Percentiles rank a stretch among this genome's conserved stretches.
phyloP scores from a whole-genome alignment of 2,329 filamentous ascomycete genomes.

The Botrytis pseudocinerea region DNA sequence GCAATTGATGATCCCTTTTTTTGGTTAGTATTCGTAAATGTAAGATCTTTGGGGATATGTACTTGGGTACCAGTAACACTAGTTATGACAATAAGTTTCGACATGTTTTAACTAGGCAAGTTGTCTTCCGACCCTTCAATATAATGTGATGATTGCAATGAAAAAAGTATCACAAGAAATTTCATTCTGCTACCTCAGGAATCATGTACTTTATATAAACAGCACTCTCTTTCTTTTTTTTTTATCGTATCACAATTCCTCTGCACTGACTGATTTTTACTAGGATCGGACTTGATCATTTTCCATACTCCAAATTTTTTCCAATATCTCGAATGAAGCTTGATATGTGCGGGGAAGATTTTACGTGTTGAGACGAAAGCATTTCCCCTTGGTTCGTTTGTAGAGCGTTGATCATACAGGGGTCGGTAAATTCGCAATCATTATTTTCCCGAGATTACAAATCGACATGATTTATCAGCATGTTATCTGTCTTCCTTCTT shows the following conservation, averaged over 20 bases:
- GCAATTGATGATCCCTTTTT: conserved; percentile 2
- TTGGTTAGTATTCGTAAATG: not conserved
- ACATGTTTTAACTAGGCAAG: not conserved
- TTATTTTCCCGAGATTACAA: not conserved
- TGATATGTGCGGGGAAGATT: not conserved
- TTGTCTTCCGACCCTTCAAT: not conserved
- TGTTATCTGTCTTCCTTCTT: not conserved
- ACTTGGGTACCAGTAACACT: conserved; percentile 1
- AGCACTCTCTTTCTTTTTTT: not conserved
- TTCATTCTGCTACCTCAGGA: not conserved
- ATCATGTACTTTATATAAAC: not conserved
- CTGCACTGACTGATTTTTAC: not conserved
- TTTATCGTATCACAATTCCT: no score
- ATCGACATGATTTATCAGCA: not conserved
- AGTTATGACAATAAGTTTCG: conserved; percentile 9
- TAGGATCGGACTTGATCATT: not conserved
- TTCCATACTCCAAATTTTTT: not conserved
- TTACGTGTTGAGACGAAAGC: not conserved
- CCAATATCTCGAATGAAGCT: no score
- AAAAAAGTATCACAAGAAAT: not conserved
- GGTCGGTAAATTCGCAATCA: no score
- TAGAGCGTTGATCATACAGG: not conserved
- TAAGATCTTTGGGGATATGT: not conserved
- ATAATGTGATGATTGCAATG: not conserved
- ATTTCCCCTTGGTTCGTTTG: not conserved